Conservation (phyloP, 257 asterid genomes). For the Jasminum sambac region DNA sequence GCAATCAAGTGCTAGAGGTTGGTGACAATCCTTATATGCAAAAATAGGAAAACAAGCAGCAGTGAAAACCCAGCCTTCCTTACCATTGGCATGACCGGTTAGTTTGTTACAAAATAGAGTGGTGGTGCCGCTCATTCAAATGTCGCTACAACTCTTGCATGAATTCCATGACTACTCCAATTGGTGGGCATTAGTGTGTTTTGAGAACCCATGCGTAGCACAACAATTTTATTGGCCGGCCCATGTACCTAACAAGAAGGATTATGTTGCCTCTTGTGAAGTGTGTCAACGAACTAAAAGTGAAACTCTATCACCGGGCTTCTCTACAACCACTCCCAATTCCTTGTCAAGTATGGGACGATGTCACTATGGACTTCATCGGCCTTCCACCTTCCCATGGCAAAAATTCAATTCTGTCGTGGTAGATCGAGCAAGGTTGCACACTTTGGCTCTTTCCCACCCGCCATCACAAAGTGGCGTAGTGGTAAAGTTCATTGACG, state of each 20-base stretch:
- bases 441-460: not conserved
- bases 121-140: not conserved
- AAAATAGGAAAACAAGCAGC: not conserved
- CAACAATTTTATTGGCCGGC: not conserved
- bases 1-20: too few relatives aligned
- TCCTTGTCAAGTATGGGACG: not conserved
- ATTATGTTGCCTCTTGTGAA: not conserved
- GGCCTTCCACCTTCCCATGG: not conserved
- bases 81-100: not conserved
- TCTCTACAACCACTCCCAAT: constrained; percentile 5
- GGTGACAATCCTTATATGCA: too few relatives aligned
- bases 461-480: not conserved
- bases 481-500: not conserved
- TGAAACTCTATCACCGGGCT: not conserved
- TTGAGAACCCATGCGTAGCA: not conserved
- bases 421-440: not conserved
- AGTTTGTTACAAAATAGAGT: not conserved
- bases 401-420: not conserved
- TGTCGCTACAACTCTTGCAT: too few relatives aligned
- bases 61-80: not conserved
- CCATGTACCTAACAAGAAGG: not conserved
- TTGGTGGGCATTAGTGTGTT: not conserved
- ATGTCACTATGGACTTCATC: constrained; percentile 2
- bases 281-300: not conserved
- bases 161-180: not conserved